Evolutionary conservation across 495 filamentous ascomycete species (phyloP).

Genomic region (Trichocladium uniseriatum): DNA sequence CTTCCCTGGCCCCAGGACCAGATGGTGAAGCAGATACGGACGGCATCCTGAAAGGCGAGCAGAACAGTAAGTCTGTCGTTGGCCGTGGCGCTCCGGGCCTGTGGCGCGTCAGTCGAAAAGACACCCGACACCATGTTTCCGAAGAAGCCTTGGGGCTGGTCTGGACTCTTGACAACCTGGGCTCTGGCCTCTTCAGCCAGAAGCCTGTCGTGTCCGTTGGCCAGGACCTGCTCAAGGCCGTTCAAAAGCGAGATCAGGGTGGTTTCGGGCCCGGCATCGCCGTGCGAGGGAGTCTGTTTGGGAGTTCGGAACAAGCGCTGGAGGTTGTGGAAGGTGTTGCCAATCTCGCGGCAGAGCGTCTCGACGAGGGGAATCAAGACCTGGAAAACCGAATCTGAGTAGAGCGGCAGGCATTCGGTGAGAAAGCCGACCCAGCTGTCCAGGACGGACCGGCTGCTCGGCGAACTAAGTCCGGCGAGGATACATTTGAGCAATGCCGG

Average conservation of each 20-base stretch:
- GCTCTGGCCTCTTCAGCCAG: slow-evolving; percentile 62
- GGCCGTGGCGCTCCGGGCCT: slow-evolving; percentile 66
- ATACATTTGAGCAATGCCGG: slow-evolving; percentile 72
- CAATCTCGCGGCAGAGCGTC: slow-evolving; percentile 72
- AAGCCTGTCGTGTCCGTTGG: slow-evolving; percentile 76
- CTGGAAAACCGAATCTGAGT: slow-evolving; percentile 76
- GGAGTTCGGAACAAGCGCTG: slow-evolving; percentile 45
- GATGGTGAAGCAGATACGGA: slow-evolving; percentile 81
- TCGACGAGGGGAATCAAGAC: slow-evolving; percentile 83
- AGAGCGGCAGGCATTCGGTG: slow-evolving; percentile 73
- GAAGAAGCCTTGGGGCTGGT: slow-evolving; percentile 85
- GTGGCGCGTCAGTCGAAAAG: slow-evolving; percentile 69
- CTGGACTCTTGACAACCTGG: slow-evolving; percentile 62
- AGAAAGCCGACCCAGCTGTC: slow-evolving; percentile 88
- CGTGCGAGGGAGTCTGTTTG: slow-evolving; percentile 21
- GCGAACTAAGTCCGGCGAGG: slow-evolving; percentile 67
- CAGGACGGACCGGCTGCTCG: slow-evolving; percentile 63
- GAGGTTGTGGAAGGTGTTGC: slow-evolving; percentile 54
- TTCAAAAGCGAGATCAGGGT: slow-evolving; percentile 72
- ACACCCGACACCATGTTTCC: slow-evolving; percentile 95
- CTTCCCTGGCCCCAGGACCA: slow-evolving; percentile 83
- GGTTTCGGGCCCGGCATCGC: slow-evolving; percentile 46
- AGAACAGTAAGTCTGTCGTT: slow-evolving; percentile 90
- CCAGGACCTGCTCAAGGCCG: slow-evolving; percentile 82
- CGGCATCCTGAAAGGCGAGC: slow-evolving; percentile 93